Conservation (phyloP, 306 rosid species). For the Quercus robur region DNA sequence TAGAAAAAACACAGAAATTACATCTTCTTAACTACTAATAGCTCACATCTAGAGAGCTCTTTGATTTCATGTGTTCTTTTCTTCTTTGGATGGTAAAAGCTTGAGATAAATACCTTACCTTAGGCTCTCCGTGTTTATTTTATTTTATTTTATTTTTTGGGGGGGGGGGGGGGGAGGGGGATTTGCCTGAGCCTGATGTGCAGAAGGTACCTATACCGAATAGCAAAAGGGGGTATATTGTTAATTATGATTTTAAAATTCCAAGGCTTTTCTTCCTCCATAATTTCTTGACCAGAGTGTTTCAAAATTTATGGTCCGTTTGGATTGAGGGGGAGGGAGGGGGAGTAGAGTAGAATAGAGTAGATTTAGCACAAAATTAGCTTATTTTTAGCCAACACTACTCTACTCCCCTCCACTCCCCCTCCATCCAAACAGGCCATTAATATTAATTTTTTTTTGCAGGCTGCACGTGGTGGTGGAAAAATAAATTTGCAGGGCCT, state of each 20-base stretch:
- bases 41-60: background rate
- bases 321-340: too few species aligned
- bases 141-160: too few species aligned
- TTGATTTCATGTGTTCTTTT: background rate
- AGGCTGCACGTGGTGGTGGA: slow-evolving; percentile 93
- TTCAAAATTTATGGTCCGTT: background rate
- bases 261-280: background rate
- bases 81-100: background rate
- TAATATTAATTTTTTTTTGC: slow-evolving; percentile 13
- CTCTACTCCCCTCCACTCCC: too few species aligned
- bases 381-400: too few species aligned
- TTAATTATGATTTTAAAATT: background rate
- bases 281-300: background rate
- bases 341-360: too few species aligned
- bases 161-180: background rate
- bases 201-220: too few species aligned
- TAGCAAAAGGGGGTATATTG: too few species aligned
- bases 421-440: too few species aligned
- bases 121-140: background rate
- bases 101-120: background rate
- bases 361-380: too few species aligned
- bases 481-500: slow-evolving; percentile 76
- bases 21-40: background rate
- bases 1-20: background rate
- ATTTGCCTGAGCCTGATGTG: too few species aligned